These are phyloP conservation scores for Elongisporangium prolatum DNA, from an alignment of 352 stramenopile species.

Conservation along the genomic window DNA sequence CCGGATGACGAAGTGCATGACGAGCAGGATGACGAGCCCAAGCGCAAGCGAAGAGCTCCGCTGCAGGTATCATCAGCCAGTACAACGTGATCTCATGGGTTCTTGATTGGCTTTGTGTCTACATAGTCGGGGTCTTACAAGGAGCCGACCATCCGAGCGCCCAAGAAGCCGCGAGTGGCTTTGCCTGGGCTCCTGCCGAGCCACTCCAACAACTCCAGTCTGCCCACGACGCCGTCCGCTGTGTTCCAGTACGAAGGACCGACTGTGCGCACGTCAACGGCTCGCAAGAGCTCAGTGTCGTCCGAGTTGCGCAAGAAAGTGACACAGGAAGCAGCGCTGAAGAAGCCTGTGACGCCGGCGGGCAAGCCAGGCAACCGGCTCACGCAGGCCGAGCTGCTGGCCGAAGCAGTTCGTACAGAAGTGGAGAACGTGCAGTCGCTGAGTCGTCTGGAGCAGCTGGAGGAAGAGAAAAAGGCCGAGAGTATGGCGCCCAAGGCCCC, in stretches of 20 bases:
- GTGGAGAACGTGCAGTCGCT: slow-evolving; percentile 80
- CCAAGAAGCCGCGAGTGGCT: slow-evolving; percentile 13
- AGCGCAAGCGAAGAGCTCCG: slow-evolving; percentile 19
- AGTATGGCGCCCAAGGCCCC: slow-evolving; percentile 60
- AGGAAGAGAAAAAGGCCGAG: slow-evolving; percentile 81
- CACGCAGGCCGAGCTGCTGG: slow-evolving; percentile 64
- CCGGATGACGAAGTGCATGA: slow-evolving; percentile 79
- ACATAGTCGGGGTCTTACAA: not conserved
- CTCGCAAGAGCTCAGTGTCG: slow-evolving; percentile 52
- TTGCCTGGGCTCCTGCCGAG: not conserved
- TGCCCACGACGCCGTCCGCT: slow-evolving; percentile 4
- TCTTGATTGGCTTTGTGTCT: not conserved
- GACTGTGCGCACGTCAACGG: slow-evolving; percentile 50
- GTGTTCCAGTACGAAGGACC: slow-evolving; percentile 30
- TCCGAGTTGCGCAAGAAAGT: slow-evolving; percentile 54
- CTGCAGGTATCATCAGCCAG: slow-evolving; percentile 1
- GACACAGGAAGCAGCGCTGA: slow-evolving; percentile 39
- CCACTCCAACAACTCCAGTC: not conserved
- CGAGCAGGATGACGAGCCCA: slow-evolving; percentile 33
- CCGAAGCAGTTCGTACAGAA: slow-evolving; percentile 71
- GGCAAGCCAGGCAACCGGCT: slow-evolving; percentile 47
- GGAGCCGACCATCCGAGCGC: not conserved
- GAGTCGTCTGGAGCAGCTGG: slow-evolving; percentile 66
- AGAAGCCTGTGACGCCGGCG: slow-evolving; percentile 11
- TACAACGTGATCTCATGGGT: not conserved